Evolutionary conservation across 78 protist species (phyloP).

Genomic region (Isochrysis galbana): DNA sequence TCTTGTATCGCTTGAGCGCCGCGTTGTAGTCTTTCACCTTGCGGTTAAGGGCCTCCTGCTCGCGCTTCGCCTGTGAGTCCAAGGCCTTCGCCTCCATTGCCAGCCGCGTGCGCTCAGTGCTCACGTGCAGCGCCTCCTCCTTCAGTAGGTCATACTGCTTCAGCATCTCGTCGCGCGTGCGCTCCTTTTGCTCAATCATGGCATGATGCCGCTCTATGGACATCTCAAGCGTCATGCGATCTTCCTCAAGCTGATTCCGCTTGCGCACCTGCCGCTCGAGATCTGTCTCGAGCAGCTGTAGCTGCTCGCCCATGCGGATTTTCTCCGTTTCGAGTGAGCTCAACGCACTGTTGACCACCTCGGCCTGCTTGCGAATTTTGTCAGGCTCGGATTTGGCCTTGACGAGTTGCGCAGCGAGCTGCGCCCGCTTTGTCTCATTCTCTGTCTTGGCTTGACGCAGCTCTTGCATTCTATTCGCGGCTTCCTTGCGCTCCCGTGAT

Average conservation of each 20-base stretch:
- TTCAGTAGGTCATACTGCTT: background rate
- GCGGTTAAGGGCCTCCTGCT: background rate
- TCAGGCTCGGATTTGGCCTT: constrained; percentile 6
- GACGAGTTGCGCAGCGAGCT: background rate
- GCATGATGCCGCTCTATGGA: background rate
- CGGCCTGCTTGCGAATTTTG: constrained; percentile 30
- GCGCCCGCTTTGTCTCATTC: background rate
- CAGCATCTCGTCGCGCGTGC: background rate
- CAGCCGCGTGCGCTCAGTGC: background rate
- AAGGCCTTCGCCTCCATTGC: background rate
- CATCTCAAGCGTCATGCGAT: background rate
- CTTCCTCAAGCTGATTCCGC: constrained; percentile 12
- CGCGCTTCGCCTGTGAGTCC: background rate
- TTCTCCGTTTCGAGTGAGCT: background rate
- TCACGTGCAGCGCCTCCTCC: background rate
- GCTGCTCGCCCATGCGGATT: background rate
- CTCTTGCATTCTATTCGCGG: background rate
- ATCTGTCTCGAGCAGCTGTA: background rate
- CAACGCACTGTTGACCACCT: background rate
- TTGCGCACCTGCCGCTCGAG: background rate
- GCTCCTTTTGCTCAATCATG: background rate
- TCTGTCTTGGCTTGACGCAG: background rate
- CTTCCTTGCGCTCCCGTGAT: too few species aligned
- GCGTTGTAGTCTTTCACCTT: background rate
- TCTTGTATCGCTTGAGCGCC: background rate